A percentile compares a stretch with the other conserved stretches of the same genome.
Conservation (phyloP, 495 filamentous ascomycete species). For the Penicillium daleae region DNA sequence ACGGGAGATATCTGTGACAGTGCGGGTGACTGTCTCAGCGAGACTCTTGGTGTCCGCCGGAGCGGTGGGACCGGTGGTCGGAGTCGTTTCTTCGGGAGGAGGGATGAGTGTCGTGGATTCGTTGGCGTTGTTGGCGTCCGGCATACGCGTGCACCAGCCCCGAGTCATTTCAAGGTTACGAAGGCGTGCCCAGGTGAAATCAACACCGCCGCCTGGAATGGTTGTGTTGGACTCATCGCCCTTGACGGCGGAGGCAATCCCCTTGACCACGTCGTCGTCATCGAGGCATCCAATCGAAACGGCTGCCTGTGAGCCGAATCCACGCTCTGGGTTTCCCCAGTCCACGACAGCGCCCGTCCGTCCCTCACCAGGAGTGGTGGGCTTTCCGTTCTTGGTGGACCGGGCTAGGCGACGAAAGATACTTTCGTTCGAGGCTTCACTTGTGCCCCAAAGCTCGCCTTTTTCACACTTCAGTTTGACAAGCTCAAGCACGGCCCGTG, state of each 20-base stretch:
- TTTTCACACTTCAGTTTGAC: constrained; percentile 94
- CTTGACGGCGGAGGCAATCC: constrained; percentile 67
- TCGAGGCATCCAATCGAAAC: constrained; percentile 71
- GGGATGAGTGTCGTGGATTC: constrained; percentile 50
- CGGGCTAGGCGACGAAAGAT: constrained; percentile 83
- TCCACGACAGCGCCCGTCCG: constrained; percentile 84
- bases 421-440: constrained; percentile 73
- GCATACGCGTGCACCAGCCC: constrained; percentile 77
- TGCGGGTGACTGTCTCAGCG: constrained; percentile 48
- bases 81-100: constrained; percentile 31
- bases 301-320: constrained; percentile 70
- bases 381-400: constrained; percentile 55
- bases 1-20: constrained; percentile 60
- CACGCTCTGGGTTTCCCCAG: constrained; percentile 79
- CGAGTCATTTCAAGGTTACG: constrained; percentile 80
- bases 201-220: constrained; percentile 71
- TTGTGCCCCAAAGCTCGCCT: constrained; percentile 79
- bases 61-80: constrained; percentile 14
- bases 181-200: constrained; percentile 88
- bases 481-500: constrained; percentile 85
- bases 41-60: constrained; percentile 32
- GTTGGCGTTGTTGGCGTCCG: constrained; percentile 51
- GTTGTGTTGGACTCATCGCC: constrained; percentile 65
- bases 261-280: constrained; percentile 75
- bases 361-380: constrained; percentile 45